A percentile compares a stretch with the other conserved stretches of the same genome.
These are phyloP conservation scores for Candida tetrigidarum DNA, from an alignment of 1,139 yeast genomes.

Conservation along the genomic window DNA sequence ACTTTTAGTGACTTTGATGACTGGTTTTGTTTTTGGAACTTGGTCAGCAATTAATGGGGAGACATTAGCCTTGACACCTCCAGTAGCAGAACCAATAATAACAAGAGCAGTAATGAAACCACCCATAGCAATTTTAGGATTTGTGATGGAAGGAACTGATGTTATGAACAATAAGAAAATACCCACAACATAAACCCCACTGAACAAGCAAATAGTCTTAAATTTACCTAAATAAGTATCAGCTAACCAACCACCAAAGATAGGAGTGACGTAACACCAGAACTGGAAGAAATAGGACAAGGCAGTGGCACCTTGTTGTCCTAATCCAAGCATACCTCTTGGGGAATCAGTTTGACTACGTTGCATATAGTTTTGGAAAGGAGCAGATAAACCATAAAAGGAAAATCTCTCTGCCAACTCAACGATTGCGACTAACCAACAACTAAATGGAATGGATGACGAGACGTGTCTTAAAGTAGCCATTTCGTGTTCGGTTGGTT, in stretches of 20 bases:
- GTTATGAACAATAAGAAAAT: slow-evolving; percentile 68
- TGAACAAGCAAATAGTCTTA: slow-evolving; percentile 64
- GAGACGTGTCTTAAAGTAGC: slow-evolving; percentile 40
- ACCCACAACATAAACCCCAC: slow-evolving; percentile 63
- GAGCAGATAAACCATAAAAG: slow-evolving; percentile 78
- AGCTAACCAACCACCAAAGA: slow-evolving; percentile 74
- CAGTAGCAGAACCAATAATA: slow-evolving; percentile 75
- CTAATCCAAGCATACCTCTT: slow-evolving; percentile 65
- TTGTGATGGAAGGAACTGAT: slow-evolving; percentile 65
- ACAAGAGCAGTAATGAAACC: slow-evolving; percentile 63
- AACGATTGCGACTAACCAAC: slow-evolving; percentile 76
- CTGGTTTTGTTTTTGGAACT: slow-evolving; percentile 43
- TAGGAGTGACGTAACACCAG: slow-evolving; percentile 81
- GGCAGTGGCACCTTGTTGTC: slow-evolving; percentile 70
- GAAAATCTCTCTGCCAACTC: slow-evolving; percentile 83
- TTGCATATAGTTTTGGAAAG: slow-evolving; percentile 80
- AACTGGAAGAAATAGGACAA: slow-evolving; percentile 76
- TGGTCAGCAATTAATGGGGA: slow-evolving; percentile 83
- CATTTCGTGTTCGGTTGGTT: neutral
- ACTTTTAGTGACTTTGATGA: slow-evolving; percentile 34
- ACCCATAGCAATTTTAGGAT: slow-evolving; percentile 48
- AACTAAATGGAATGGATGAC: slow-evolving; percentile 42
- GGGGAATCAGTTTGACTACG: slow-evolving; percentile 45
- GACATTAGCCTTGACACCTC: slow-evolving; percentile 79
- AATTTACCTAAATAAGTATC: slow-evolving; percentile 77